phyloP scores from a whole-genome alignment of 495 filamentous ascomycete genomes.

The Aspergillus ellipticus region DNA sequence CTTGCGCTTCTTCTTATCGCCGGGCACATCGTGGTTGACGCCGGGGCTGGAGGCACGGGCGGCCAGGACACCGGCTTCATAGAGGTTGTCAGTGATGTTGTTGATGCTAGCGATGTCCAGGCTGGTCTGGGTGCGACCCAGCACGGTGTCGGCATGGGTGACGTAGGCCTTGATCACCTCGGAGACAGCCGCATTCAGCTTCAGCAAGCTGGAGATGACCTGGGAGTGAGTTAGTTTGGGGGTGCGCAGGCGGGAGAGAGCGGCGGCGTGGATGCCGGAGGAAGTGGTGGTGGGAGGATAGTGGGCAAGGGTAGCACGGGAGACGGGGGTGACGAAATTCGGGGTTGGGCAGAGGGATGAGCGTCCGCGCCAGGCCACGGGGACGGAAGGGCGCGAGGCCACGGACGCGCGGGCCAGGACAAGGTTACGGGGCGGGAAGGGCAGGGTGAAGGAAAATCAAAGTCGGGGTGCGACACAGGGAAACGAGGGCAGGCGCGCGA shows the following conservation, averaged over 20 bases:
- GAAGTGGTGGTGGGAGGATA: constrained; percentile 10
- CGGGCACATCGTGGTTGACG: constrained; percentile 46
- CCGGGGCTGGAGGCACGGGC: constrained; percentile 38
- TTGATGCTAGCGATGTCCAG: constrained; percentile 50
- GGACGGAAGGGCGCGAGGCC: neutral
- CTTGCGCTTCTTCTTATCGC: constrained; percentile 80
- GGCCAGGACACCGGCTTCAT: constrained; percentile 39
- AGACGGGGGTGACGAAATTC: constrained; percentile 8
- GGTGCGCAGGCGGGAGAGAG: neutral
- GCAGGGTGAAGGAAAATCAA: neutral
- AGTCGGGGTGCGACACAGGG: neutral
- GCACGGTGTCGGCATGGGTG: constrained; percentile 73
- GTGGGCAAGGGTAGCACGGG: constrained; percentile 5
- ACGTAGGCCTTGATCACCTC: constrained; percentile 75
- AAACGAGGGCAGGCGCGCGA: neutral
- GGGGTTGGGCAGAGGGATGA: constrained; percentile 13
- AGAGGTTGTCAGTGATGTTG: constrained; percentile 43
- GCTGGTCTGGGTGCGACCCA: constrained; percentile 55
- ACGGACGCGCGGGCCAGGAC: neutral
- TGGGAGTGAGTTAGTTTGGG: constrained; percentile 32
- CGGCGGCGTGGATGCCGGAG: constrained; percentile 6
- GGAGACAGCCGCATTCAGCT: constrained; percentile 68
- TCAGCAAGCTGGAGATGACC: constrained; percentile 70
- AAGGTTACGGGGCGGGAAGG: neutral
- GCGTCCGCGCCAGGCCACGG: constrained; percentile 19